phyloP scores from a whole-genome alignment of 768 basidiomycete species.

The Dioszegia crocea region DNA sequence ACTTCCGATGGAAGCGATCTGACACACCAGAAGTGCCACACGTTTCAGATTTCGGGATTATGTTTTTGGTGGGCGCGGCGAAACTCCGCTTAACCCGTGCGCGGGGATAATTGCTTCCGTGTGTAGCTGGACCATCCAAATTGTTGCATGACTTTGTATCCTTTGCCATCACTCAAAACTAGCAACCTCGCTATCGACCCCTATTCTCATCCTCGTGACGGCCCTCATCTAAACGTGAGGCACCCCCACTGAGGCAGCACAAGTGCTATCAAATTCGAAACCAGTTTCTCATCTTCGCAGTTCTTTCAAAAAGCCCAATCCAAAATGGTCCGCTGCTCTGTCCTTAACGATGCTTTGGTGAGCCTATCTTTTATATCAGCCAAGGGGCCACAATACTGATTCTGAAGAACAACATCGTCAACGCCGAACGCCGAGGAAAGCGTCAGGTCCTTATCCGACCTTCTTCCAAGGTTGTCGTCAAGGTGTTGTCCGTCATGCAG shows the following conservation, averaged over 20 bases:
- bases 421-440: slow-evolving; percentile 98
- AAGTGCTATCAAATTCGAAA: not conserved
- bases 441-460: slow-evolving; percentile 98
- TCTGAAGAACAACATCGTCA: slow-evolving; percentile 85
- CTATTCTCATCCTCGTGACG: slow-evolving; percentile 9
- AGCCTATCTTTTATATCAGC: slow-evolving; percentile 9
- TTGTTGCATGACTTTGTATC: not conserved
- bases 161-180: not conserved
- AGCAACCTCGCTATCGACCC: not conserved
- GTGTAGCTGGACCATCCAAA: not conserved
- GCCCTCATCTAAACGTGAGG: slow-evolving; percentile 11
- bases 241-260: slow-evolving; percentile 14
- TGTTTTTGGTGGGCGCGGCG: not conserved
- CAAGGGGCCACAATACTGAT: slow-evolving; percentile 1
- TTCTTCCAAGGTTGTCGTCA: slow-evolving; percentile 95
- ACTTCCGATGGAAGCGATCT: too few species aligned
- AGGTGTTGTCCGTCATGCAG: slow-evolving; percentile 98
- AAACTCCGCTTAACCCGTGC: not conserved
- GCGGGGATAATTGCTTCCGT: not conserved
- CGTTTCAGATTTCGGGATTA: slow-evolving; percentile 10
- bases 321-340: slow-evolving; percentile 54
- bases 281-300: slow-evolving; percentile 10
- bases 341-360: slow-evolving; percentile 51
- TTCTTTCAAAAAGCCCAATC: slow-evolving; percentile 15
- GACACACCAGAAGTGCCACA: slow-evolving; percentile 1